Evolutionary conservation across 768 basidiomycete species (phyloP).

Genomic region (Lactifluus pinguis): DNA sequence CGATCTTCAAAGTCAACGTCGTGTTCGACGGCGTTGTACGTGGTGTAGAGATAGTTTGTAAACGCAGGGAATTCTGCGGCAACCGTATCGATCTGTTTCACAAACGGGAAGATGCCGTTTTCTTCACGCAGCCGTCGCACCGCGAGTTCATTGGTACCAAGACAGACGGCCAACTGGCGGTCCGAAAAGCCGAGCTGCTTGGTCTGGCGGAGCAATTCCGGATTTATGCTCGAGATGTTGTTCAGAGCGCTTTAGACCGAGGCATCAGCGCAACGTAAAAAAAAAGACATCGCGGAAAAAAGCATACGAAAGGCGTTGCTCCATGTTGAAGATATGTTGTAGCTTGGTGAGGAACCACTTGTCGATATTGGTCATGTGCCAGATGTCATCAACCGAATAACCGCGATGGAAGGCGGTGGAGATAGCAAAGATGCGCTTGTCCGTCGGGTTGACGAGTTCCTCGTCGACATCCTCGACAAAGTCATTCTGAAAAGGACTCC

Average conservation of each 20-base stretch:
- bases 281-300: not conserved
- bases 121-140: slow-evolving; percentile 87
- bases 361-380: slow-evolving; percentile 97
- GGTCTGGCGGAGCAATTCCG: slow-evolving; percentile 59
- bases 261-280: not conserved
- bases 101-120: slow-evolving; percentile 71
- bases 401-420: slow-evolving; percentile 89
- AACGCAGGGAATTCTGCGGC: slow-evolving; percentile 98
- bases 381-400: slow-evolving; percentile 91
- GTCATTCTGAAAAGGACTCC: slow-evolving; percentile 50
- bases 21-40: slow-evolving; percentile 94
- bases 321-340: slow-evolving; percentile 74
- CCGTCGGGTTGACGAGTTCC: slow-evolving; percentile 89
- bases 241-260: slow-evolving; percentile 42
- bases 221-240: slow-evolving; percentile 50
- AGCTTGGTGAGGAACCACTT: slow-evolving; percentile 96
- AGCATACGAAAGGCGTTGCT: slow-evolving; percentile 64
- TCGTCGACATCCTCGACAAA: slow-evolving; percentile 86
- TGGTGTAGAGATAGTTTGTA: slow-evolving; percentile 98
- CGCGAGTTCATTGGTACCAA: slow-evolving; percentile 88
- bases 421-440: slow-evolving; percentile 95
- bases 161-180: slow-evolving; percentile 71
- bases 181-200: slow-evolving; percentile 98
- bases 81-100: slow-evolving; percentile 99
- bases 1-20: slow-evolving; percentile 84